Evolutionary conservation across 371 early-diverging fungal genomes (phyloP).

Genomic region (Lichtheimia hyalospora): DNA sequence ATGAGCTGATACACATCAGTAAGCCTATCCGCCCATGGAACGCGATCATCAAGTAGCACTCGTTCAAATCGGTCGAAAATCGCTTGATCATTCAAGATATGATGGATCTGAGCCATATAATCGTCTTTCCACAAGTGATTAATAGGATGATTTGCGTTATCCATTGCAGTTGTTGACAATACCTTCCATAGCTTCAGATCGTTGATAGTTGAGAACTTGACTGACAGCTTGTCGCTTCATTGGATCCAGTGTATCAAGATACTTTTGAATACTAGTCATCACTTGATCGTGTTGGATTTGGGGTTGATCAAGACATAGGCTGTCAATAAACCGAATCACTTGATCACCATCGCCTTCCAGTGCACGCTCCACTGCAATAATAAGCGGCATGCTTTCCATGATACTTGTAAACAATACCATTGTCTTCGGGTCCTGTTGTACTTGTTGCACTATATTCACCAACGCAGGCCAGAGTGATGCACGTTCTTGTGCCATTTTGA

Average conservation of each 20-base stretch:
- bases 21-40: constrained; percentile 7
- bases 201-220: constrained; percentile 1
- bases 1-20: constrained; percentile 3
- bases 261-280: constrained; percentile 1
- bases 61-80: not conserved
- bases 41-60: not conserved
- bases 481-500: not conserved
- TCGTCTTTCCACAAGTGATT: not conserved
- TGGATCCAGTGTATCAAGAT: not conserved
- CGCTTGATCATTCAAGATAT: not conserved
- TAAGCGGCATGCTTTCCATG: constrained; percentile 9
- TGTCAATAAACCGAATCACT: constrained; percentile 7
- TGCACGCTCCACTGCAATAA: constrained; percentile 4
- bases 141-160: not conserved
- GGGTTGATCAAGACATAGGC: constrained; percentile 8
- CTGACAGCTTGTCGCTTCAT: not conserved
- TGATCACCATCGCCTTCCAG: not conserved
- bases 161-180: too few species aligned
- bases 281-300: constrained; percentile 11
- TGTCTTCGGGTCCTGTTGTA: constrained; percentile 4
- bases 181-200: not conserved
- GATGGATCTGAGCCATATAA: not conserved
- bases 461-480: constrained; percentile 1
- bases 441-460: not conserved
- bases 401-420: constrained; percentile 5